These are phyloP conservation scores for Aureobasidium namibiae DNA, from an alignment of 2,329 filamentous ascomycete genomes.

Conservation along the genomic window DNA sequence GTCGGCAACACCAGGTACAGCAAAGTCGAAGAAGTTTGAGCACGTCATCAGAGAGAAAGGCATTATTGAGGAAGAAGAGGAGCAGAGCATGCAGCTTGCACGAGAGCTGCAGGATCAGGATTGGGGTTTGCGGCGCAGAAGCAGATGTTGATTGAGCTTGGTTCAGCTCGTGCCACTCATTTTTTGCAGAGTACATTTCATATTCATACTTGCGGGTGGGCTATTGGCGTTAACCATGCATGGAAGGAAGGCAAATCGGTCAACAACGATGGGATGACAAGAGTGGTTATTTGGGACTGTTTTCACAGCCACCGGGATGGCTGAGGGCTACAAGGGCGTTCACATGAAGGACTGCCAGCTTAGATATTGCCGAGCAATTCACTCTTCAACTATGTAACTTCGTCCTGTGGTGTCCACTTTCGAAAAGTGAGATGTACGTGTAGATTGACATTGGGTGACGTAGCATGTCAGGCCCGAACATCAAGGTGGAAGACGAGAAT, in stretches of 20 bases:
- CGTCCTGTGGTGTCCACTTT: too few species aligned
- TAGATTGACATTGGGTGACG: not conserved
- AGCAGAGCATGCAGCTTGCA: constrained; percentile 23
- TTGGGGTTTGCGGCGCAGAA: constrained; percentile 10
- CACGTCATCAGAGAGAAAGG: constrained; percentile 17
- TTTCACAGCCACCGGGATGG: not conserved
- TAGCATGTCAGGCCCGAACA: not conserved
- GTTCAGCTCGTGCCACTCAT: not conserved
- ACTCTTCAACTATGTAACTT: not conserved
- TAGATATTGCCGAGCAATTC: not conserved
- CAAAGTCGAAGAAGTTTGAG: constrained; percentile 19
- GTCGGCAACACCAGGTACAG: constrained; percentile 19
- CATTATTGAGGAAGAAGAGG: constrained; percentile 17
- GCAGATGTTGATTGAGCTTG: not conserved
- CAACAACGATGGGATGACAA: not conserved
- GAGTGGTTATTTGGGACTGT: not conserved
- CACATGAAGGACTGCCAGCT: not conserved
- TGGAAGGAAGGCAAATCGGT: not conserved
- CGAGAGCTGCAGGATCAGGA: constrained; percentile 20
- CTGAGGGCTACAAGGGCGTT: not conserved
- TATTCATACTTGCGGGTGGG: not conserved
- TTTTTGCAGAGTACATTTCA: not conserved
- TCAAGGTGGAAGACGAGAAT: constrained; percentile 1
- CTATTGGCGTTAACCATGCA: not conserved
- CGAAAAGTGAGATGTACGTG: too few species aligned